phyloP scores from a whole-genome alignment of 768 basidiomycete genomes.

The Galerina marginata region DNA sequence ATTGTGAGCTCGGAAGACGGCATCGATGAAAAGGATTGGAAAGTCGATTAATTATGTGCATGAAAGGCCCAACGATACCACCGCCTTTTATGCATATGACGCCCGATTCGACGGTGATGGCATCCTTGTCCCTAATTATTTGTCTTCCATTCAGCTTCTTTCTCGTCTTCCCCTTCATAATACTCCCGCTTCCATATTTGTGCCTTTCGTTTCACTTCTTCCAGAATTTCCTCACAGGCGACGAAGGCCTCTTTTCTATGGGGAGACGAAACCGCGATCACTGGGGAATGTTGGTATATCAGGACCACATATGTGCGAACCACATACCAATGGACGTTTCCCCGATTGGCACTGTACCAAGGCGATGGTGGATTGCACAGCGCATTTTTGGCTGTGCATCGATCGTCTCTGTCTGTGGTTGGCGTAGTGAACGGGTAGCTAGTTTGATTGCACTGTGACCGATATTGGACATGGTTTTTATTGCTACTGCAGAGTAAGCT shows the following conservation, averaged over 20 bases:
- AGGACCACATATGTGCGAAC: constrained; percentile 1
- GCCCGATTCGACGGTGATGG: background rate
- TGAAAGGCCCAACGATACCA: constrained; percentile 3
- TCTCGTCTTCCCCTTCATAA: constrained; percentile 73
- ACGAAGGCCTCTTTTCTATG: constrained; percentile 83
- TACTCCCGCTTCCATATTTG: constrained; percentile 95
- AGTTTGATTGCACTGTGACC: constrained; percentile 49
- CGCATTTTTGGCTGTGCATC: constrained; percentile 49
- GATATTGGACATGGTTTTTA: constrained; percentile 76
- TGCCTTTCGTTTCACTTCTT: constrained; percentile 80
- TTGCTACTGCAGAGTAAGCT: constrained; percentile 80
- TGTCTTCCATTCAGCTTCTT: constrained; percentile 72
- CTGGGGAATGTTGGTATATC: constrained; percentile 29
- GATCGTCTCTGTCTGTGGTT: constrained; percentile 31
- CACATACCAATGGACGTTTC: constrained; percentile 70
- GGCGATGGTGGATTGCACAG: constrained; percentile 74
- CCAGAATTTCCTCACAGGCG: constrained; percentile 83
- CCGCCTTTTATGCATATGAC: background rate
- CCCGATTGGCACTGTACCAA: constrained; percentile 79
- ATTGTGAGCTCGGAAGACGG: constrained; percentile 81
- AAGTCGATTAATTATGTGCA: constrained; percentile 60
- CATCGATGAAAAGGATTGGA: constrained; percentile 69
- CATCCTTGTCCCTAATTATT: constrained; percentile 43
- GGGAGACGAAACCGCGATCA: constrained; percentile 84
- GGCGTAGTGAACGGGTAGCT: constrained; percentile 50